Base-by-base conservation (phyloP, 345 rosid genomes). In the Sisymbrium irio region DNA sequence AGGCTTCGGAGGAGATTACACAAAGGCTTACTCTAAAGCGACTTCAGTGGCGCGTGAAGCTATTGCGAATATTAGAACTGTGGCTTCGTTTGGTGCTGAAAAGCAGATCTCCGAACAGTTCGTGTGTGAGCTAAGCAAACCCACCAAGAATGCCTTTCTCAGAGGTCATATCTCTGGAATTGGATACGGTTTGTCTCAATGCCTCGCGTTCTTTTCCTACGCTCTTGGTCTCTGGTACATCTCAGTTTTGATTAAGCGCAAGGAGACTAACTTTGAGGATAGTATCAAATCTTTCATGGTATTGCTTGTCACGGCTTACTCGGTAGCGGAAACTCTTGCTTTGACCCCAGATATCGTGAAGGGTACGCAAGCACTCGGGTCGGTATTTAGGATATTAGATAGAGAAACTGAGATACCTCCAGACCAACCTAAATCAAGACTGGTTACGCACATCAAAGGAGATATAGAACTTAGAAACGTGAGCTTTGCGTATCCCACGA, bases 211-310 rank as follows among this genome's bases (percentile, higher is more conserved):
- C 60, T 79, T 82, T 67, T 86, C 95, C 72, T 93, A 88, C 41
- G 88, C 97, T 1, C 91, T 93, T 9, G 96, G 92, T 30, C 93
- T 92, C 49, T 90, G 98, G 95, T 92, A 92, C 50, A 84, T 85
- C 27, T 92, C 98, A 0, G 78, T 81, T 12, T 82, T 87, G 27
- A 84, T 92, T 35, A 72, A 76, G 72, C 82, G 67, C n/a, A 80
- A 75, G 8, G 80, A 65, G n/a, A 82, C 97, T 2, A 75, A 82
- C 55, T 90, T 93, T 7, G 82, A 82, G 14, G 66, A 84, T 45
- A 67, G 82, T 59, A 88, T 88, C 42, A 88, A 86, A 69, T 75
- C 91, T 63, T 93, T 85, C 79, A 84, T 90, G 88, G 83, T 93
- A 17, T 65, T 93, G 69, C 77, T 90, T 33, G 63, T 88, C 57